phyloP scores from a whole-genome alignment of 768 basidiomycete species.

The Panaeolus cyanescens region DNA sequence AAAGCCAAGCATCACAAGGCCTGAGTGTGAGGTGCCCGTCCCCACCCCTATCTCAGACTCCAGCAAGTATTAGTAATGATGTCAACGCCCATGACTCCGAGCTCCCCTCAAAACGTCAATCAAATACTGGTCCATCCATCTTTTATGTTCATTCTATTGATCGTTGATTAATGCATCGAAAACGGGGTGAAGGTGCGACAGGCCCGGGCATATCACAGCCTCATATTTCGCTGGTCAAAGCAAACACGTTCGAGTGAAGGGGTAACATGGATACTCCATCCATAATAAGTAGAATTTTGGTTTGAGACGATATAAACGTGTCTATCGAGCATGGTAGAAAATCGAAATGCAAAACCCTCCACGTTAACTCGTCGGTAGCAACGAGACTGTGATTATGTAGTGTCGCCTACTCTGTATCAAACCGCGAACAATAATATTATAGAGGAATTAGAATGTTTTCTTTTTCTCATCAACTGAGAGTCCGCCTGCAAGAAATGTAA shows the following conservation, averaged over 20 bases:
- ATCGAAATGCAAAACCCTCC: background rate
- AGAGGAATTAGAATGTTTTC: conserved; percentile 73
- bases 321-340: background rate
- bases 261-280: conserved; percentile 1
- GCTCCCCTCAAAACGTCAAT: too few relatives aligned
- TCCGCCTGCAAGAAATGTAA: conserved; percentile 57
- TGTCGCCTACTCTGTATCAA: background rate
- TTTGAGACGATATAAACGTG: background rate
- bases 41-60: too few relatives aligned
- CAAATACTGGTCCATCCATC: too few relatives aligned
- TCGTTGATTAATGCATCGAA: too few relatives aligned
- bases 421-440: background rate
- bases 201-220: background rate
- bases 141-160: too few relatives aligned
- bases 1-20: too few relatives aligned
- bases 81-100: too few relatives aligned
- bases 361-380: background rate
- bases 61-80: too few relatives aligned
- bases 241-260: background rate
- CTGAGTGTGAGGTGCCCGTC: too few relatives aligned
- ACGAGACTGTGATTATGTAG: background rate
- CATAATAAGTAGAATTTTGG: conserved; percentile 3
- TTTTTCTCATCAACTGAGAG: conserved; percentile 99
- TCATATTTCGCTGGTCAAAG: background rate
- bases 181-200: too few relatives aligned